Evolutionary conservation across 2,329 filamentous ascomycete species (phyloP).

Genomic region (Pseudopithomyces chartarum): DNA sequence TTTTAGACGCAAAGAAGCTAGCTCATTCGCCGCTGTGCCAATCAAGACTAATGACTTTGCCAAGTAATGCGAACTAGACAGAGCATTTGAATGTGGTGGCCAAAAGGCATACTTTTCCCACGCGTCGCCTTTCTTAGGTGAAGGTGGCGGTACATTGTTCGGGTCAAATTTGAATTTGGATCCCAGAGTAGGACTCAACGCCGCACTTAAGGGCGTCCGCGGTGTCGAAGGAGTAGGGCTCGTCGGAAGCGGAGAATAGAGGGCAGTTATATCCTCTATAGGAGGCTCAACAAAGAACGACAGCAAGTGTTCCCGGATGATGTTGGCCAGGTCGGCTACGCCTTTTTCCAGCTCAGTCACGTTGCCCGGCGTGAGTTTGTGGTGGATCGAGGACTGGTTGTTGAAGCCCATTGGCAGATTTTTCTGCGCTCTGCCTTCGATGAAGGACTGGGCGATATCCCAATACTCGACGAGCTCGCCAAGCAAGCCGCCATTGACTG

Average conservation of each 20-base stretch:
- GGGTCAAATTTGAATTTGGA: slow-evolving; percentile 81
- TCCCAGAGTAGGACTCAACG: slow-evolving; percentile 65
- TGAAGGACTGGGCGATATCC: slow-evolving; percentile 88
- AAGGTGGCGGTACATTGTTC: slow-evolving; percentile 76
- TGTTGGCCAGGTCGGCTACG: slow-evolving; percentile 78
- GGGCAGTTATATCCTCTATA: slow-evolving; percentile 84
- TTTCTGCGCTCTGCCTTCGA: slow-evolving; percentile 82
- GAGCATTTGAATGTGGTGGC: slow-evolving; percentile 89
- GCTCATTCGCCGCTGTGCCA: slow-evolving; percentile 84
- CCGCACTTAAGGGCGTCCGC: slow-evolving; percentile 57
- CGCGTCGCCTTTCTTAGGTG: slow-evolving; percentile 73
- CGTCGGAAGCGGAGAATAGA: slow-evolving; percentile 79
- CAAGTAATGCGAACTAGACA: slow-evolving; percentile 91
- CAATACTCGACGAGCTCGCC: slow-evolving; percentile 93
- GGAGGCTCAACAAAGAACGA: slow-evolving; percentile 87
- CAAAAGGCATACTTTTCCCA: slow-evolving; percentile 98
- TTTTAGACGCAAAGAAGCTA: slow-evolving; percentile 75
- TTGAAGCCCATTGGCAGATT: slow-evolving; percentile 80
- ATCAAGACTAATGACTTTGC: slow-evolving; percentile 80
- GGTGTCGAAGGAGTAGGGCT: slow-evolving; percentile 69
- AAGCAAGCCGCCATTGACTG: slow-evolving; percentile 74
- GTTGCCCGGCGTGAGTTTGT: slow-evolving; percentile 75
- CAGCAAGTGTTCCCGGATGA: slow-evolving; percentile 78
- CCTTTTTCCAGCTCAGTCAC: slow-evolving; percentile 76
- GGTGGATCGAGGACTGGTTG: slow-evolving; percentile 79